Evolutionary conservation across 129 eudicot species (phyloP).

Genomic region (Lactuca saligna): DNA sequence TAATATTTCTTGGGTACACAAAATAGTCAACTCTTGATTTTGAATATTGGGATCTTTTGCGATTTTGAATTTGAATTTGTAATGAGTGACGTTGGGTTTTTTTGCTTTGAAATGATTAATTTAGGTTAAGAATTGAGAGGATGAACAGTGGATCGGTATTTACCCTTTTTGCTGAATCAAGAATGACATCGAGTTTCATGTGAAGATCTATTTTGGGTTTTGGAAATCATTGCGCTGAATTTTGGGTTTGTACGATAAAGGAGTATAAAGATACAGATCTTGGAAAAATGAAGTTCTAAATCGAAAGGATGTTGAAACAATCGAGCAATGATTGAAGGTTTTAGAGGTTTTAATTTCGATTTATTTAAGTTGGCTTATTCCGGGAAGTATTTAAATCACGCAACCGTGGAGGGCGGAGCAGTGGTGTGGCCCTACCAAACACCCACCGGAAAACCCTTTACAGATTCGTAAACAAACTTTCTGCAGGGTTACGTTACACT

Average conservation of each 20-base stretch:
- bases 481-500: background rate
- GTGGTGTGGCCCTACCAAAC: background rate
- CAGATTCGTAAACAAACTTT: background rate
- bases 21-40: conserved; percentile 19
- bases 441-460: background rate
- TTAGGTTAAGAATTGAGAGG: conserved; percentile 4
- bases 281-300: background rate
- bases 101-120: background rate
- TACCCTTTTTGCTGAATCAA: background rate
- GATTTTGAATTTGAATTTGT: conserved; percentile 20
- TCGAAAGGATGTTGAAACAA: background rate
- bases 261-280: background rate
- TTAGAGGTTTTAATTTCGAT: too few species aligned
- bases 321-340: too few species aligned
- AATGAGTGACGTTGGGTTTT: conserved; percentile 3
- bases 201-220: background rate
- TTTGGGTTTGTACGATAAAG: background rate
- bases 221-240: background rate
- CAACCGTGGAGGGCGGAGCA: conserved; percentile 6
- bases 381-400: conserved; percentile 5
- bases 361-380: background rate
- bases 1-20: background rate
- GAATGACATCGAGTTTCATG: background rate
- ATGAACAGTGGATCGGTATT: background rate
- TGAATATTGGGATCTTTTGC: background rate